These are phyloP conservation scores for Podaxis sp. DNA, from an alignment of 768 basidiomycete species.

Conservation along the genomic window DNA sequence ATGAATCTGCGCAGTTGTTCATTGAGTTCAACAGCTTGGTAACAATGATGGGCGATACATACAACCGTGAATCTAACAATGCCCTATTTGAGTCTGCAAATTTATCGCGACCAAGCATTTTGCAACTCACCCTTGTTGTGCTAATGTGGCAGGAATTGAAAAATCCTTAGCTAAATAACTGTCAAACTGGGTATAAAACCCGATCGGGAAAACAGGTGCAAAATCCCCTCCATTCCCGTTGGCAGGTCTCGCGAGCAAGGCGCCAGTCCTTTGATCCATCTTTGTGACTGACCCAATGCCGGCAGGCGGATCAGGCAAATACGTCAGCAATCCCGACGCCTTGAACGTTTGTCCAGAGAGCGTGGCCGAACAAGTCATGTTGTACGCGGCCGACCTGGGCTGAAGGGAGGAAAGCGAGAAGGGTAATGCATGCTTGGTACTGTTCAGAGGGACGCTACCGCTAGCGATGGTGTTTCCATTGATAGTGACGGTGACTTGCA, in stretches of 20 bases:
- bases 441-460: conserved; percentile 47
- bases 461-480: conserved; percentile 38
- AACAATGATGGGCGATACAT: conserved; percentile 16
- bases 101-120: not conserved
- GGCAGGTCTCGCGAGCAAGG: conserved; percentile 45
- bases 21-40: not conserved
- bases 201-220: conserved; percentile 62
- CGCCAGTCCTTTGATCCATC: conserved; percentile 58
- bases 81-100: not conserved
- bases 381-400: conserved; percentile 36
- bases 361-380: conserved; percentile 34
- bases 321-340: conserved; percentile 40
- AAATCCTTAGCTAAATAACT: conserved; percentile 49
- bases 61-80: conserved; percentile 34
- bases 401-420: conserved; percentile 44
- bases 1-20: conserved; percentile 44
- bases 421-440: conserved; percentile 42
- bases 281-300: conserved; percentile 56
- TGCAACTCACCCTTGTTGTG: conserved; percentile 45
- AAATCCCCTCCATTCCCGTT: conserved; percentile 45
- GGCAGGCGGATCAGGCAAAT: conserved; percentile 42
- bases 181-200: conserved; percentile 67
- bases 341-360: conserved; percentile 36
- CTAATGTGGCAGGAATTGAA: conserved; percentile 49
- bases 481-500: conserved; percentile 41